Base-by-base conservation (phyloP, 495 filamentous ascomycete species). In the Staphylotrichum tortipilum region DNA sequence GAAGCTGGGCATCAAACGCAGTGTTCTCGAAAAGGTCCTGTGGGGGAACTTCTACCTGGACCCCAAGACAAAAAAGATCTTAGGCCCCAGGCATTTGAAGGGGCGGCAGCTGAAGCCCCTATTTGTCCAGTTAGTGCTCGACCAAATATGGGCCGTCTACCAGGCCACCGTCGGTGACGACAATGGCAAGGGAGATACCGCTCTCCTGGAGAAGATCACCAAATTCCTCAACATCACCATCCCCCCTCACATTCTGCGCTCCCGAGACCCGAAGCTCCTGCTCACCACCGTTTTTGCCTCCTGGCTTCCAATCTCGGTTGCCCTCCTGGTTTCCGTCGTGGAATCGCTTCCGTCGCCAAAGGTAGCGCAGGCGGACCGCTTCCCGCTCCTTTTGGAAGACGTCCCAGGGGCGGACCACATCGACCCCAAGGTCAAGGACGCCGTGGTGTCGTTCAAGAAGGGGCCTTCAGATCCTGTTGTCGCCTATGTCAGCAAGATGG, bases 21-120 rank as follows among this genome's bases (percentile, higher is more conserved):
- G 78, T n/a, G 66, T 88, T 3, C 77, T 99, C 54, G 92, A 97
- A 64, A 95, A 89, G 62, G 89, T 96, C 3, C 76, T 99, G 10
- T 99, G 92, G 92, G 92, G 92, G 34, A 91, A 95, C 55, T 97
- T 84, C 63, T 97, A 96, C 65, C 71, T 99, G 21, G 92, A 99
- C 57, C 89, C 92, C 2, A 99, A 97, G 69, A 94, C 91, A 3
- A 99, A 92, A 66, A 81, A 92, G 57, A 86, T 99, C 5, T 71
- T 99, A 4, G 85, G 82, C 2, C 79, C 82, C 39, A 97, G 94
- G 70, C 94, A 97, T 73, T 75, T 99, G 31, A 97, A 94, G 60
- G 92, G 92, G 12, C 73, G 92, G 15, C 74, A 80, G 26, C 68
- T 99, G 46, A 99, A 96, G 65, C 92, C 94, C 1, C 90, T 97